These are phyloP conservation scores for Sporothrix mexicana DNA, from an alignment of 2,329 filamentous ascomycete genomes.

Conservation along the genomic window DNA sequence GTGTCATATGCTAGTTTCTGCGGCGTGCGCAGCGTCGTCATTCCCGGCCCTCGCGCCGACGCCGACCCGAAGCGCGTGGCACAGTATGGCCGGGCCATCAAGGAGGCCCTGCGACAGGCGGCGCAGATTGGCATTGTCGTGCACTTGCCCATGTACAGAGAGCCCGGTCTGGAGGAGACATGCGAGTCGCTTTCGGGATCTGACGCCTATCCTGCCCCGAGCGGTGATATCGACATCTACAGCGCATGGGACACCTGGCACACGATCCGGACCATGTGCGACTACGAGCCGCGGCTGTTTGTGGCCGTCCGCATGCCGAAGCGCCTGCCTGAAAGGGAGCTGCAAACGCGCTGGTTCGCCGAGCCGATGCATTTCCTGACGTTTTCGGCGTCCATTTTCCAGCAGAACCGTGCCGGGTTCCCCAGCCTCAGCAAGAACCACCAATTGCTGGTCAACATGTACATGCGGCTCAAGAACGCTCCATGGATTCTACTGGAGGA, in stretches of 20 bases:
- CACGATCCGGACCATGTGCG: conserved; percentile 80
- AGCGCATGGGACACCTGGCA: conserved; percentile 95
- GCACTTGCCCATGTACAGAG: conserved; percentile 82
- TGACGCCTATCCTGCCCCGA: conserved; percentile 41
- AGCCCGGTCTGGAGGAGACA: conserved; percentile 63
- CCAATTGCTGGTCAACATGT: conserved; percentile 64
- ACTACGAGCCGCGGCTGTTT: conserved; percentile 79
- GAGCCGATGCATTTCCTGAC: conserved; percentile 70
- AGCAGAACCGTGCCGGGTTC: conserved; percentile 64
- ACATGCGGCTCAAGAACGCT: conserved; percentile 67
- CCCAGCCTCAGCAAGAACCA: conserved; percentile 67
- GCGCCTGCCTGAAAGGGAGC: conserved; percentile 62
- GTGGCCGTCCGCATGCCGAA: conserved; percentile 68
- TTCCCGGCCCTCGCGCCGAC: conserved; percentile 73
- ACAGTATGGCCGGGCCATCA: conserved; percentile 83
- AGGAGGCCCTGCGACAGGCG: conserved; percentile 76
- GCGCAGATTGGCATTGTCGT: conserved; percentile 80
- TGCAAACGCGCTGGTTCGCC: conserved; percentile 72
- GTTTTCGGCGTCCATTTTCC: conserved; percentile 60
- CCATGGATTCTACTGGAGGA: conserved; percentile 70
- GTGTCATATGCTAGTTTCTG: conserved; percentile 96
- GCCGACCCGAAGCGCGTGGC: conserved; percentile 60
- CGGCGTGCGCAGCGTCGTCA: conserved; percentile 80
- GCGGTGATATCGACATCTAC: conserved; percentile 69
- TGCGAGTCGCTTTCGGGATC: conserved; percentile 59